A percentile compares a stretch with the other conserved stretches of the same genome.
Evolutionary conservation across 257 asterid genomes (phyloP).

Genomic region (Solanum corneliomulleri): DNA sequence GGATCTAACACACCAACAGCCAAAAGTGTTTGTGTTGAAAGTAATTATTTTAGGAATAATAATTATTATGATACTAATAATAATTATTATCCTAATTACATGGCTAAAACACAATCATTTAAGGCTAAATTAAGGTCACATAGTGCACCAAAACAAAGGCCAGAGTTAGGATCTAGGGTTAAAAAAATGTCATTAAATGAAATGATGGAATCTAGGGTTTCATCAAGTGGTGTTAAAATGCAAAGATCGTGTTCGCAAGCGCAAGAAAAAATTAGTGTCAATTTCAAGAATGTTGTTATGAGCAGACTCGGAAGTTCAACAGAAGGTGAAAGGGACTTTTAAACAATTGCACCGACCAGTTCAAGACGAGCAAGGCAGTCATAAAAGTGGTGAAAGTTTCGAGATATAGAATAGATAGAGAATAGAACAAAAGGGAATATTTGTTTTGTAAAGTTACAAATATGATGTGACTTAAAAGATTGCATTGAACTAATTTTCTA

Average conservation of each 20-base stretch:
- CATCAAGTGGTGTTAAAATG: slow-evolving; percentile 62
- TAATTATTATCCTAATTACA: slow-evolving; percentile 39
- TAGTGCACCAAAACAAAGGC: slow-evolving; percentile 75
- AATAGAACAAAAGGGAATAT: background rate
- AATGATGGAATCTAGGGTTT: slow-evolving; percentile 52
- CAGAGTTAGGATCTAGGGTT: slow-evolving; percentile 26
- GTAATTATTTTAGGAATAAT: slow-evolving; percentile 12
- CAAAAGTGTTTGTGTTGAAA: slow-evolving; percentile 33
- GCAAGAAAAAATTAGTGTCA: slow-evolving; percentile 30
- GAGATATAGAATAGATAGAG: background rate
- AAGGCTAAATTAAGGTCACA: slow-evolving; percentile 64
- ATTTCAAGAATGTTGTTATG: slow-evolving; percentile 52
- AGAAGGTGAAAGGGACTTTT: slow-evolving; percentile 4
- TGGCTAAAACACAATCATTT: slow-evolving; percentile 79
- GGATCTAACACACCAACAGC: slow-evolving; percentile 24
- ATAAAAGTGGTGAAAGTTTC: background rate
- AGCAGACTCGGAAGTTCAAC: slow-evolving; percentile 38
- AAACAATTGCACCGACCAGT: background rate
- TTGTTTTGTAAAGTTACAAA: background rate
- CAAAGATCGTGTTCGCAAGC: slow-evolving; percentile 58
- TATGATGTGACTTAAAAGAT: background rate
- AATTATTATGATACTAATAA: background rate
- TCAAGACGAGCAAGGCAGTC: background rate
- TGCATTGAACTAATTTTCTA: background rate
- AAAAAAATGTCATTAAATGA: slow-evolving; percentile 34